Conservation (phyloP, 768 basidiomycete species). For the Strobilomyces echinocephalus region DNA sequence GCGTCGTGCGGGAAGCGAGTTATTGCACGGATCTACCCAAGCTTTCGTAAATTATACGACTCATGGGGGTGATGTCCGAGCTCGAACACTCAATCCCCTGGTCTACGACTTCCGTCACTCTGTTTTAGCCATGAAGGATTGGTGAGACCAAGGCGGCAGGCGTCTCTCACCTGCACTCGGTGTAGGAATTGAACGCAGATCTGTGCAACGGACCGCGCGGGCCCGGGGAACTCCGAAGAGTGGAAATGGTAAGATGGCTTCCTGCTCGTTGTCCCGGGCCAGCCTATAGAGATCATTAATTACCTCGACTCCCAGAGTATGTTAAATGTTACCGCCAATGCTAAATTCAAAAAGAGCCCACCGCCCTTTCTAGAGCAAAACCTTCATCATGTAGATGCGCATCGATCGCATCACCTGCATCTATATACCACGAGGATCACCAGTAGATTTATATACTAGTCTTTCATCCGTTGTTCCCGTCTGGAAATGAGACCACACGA, state of each 20-base stretch:
- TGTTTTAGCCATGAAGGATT: constrained; percentile 31
- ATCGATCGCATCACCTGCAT: constrained; percentile 26
- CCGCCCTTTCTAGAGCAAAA: no score
- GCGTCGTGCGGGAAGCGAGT: constrained; percentile 17
- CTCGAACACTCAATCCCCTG: constrained; percentile 9
- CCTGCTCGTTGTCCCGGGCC: constrained; percentile 32
- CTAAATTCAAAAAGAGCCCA: constrained; percentile 31
- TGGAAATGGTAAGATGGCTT: constrained; percentile 32
- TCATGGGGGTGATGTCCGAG: constrained; percentile 20
- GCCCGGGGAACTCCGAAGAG: constrained; percentile 41
- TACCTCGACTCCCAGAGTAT: constrained; percentile 15
- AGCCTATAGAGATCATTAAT: constrained; percentile 21
- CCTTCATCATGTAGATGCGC: constrained; percentile 19
- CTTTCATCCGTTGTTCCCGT: constrained; percentile 25
- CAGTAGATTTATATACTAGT: constrained; percentile 32
- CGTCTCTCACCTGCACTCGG: not conserved
- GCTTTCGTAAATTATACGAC: constrained; percentile 23
- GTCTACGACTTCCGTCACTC: constrained; percentile 6
- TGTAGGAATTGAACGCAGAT: constrained; percentile 16
- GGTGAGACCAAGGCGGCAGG: constrained; percentile 22
- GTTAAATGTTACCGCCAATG: constrained; percentile 36
- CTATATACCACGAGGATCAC: constrained; percentile 43
- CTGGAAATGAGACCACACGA: constrained; percentile 29
- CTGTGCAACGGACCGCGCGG: constrained; percentile 23
- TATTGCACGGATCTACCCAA: constrained; percentile 23